Conservation (phyloP, 2,329 filamentous ascomycete genomes). For the Aspergillus vadensis region DNA sequence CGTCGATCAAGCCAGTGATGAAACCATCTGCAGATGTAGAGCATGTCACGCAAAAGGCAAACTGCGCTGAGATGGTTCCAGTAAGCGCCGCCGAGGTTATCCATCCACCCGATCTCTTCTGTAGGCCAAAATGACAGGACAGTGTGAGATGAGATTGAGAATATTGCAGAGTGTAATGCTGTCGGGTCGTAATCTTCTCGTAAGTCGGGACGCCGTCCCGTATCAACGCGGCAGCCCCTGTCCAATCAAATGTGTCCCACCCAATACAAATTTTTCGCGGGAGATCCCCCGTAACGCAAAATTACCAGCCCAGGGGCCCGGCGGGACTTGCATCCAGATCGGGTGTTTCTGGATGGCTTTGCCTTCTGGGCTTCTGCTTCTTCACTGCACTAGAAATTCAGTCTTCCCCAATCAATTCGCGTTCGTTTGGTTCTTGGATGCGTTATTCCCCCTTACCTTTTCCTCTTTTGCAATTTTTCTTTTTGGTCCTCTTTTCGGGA, state of each 20-base stretch:
- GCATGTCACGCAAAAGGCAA: not conserved
- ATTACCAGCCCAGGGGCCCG: slow-evolving; percentile 1
- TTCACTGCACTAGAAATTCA: not conserved
- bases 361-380: slow-evolving; percentile 5
- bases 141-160: no score
- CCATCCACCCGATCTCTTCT: no score
- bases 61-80: not conserved
- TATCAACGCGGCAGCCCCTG: not conserved
- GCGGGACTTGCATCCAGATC: not conserved
- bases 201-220: slow-evolving; percentile 1
- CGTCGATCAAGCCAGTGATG: not conserved
- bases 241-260: not conserved
- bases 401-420: slow-evolving; percentile 1
- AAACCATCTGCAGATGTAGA: not conserved
- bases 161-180: not conserved
- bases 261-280: slow-evolving; percentile 4
- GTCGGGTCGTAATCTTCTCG: not conserved
- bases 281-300: slow-evolving; percentile 7
- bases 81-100: not conserved
- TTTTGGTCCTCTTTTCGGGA: slow-evolving; percentile 2
- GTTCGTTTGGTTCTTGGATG: not conserved
- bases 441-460: slow-evolving; percentile 12
- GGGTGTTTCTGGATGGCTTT: slow-evolving; percentile 6
- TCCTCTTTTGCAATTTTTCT: slow-evolving; percentile 9
- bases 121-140: no score